Evolutionary conservation across 2,329 filamentous ascomycete species (phyloP).

Genomic region (Fusarium sp.): DNA sequence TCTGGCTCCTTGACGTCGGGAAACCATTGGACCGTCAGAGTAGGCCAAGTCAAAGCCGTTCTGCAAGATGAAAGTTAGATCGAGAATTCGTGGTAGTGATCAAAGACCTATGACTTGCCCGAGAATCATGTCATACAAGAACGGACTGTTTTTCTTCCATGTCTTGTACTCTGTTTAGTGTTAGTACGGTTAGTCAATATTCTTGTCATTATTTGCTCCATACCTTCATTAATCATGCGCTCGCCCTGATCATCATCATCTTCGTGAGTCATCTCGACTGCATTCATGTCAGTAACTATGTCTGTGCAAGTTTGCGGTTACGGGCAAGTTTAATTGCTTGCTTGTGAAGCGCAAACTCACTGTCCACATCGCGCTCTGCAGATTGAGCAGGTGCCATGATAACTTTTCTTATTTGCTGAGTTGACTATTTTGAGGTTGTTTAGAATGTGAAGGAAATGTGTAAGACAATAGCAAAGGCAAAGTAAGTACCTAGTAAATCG

Average conservation of each 20-base stretch:
- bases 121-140: conserved; percentile 97
- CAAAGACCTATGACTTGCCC: conserved; percentile 60
- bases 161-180: conserved; percentile 87
- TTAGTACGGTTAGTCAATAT: conserved; percentile 22
- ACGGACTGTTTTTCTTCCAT: conserved; percentile 99
- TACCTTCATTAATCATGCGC: conserved; percentile 93
- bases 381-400: conserved; percentile 50
- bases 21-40: conserved; percentile 97
- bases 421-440: background rate
- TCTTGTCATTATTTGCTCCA: background rate
- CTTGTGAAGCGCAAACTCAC: conserved; percentile 41
- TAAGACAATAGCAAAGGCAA: background rate
- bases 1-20: conserved; percentile 90
- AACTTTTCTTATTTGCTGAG: background rate
- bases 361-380: conserved; percentile 49
- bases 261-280: conserved; percentile 62
- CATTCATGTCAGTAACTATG: conserved; percentile 2
- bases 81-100: background rate
- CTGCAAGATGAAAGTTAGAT: conserved; percentile 46
- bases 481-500: background rate
- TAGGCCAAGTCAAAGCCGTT: conserved; percentile 96
- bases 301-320: background rate
- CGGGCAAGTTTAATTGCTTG: background rate
- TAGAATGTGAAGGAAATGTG: background rate
- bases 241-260: conserved; percentile 79